Evolutionary conservation across 176 grass and related monocot genomes (phyloP).

Genomic region (Oryza coarctata): DNA sequence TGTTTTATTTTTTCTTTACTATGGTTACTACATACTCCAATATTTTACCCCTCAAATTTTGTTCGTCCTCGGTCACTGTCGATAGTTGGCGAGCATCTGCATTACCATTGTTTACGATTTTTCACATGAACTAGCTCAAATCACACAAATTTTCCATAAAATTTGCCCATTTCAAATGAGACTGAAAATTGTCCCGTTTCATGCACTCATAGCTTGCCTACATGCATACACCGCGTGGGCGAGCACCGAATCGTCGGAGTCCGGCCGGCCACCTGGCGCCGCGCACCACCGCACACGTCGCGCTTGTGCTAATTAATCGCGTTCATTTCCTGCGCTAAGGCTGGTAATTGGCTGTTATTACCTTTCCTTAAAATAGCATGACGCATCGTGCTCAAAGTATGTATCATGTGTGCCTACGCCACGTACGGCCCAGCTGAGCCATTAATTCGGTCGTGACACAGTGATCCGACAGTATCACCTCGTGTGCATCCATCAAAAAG

Average conservation of each 20-base stretch:
- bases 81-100: no score
- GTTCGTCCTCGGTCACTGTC: no score
- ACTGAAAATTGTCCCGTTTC: no score
- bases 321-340: neutral
- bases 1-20: no score
- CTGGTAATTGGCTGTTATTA: neutral
- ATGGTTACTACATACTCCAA: no score
- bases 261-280: conserved; percentile 1
- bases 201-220: no score
- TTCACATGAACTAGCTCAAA: no score
- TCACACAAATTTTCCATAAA: no score
- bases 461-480: neutral
- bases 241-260: neutral
- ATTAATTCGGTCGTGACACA: neutral
- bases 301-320: neutral
- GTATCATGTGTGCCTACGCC: neutral
- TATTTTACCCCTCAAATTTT: no score
- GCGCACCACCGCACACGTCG: conserved; percentile 26
- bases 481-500: neutral
- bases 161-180: no score
- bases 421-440: no score
- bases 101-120: no score
- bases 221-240: neutral
- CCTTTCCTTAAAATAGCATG: neutral
- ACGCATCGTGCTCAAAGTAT: neutral